A percentile compares a stretch with the other conserved stretches of the same genome.
These are phyloP conservation scores for Rhodotorula diobovata DNA, from an alignment of 768 basidiomycete genomes.

Conservation along the genomic window DNA sequence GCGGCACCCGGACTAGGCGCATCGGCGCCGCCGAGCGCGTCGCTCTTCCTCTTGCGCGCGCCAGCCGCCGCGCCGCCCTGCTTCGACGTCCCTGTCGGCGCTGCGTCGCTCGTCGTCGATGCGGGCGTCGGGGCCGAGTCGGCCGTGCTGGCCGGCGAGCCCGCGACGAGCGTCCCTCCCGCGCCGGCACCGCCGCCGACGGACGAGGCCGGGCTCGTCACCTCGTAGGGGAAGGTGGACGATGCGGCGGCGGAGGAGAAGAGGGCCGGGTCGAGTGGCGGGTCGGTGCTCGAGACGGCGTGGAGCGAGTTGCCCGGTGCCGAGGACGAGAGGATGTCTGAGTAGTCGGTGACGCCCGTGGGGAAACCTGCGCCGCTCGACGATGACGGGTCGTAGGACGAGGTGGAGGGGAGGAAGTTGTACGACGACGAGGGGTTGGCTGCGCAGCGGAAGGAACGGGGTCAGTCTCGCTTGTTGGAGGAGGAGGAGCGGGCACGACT, in stretches of 20 bases:
- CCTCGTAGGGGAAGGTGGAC: slow-evolving; percentile 1
- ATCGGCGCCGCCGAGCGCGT: neutral
- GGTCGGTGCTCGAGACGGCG: neutral
- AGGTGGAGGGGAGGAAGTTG: neutral
- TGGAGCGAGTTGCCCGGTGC: slow-evolving; percentile 1
- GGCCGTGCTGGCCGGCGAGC: slow-evolving; percentile 1
- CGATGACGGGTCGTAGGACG: neutral
- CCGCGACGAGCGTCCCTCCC: neutral
- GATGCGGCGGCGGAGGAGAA: neutral
- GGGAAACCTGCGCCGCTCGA: neutral
- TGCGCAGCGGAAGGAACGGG: neutral
- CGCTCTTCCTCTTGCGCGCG: slow-evolving; percentile 34
- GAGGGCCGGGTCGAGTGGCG: neutral
- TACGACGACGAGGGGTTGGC: neutral
- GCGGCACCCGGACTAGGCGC: too few species aligned
- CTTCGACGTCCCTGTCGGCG: neutral
- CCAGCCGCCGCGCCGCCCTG: neutral
- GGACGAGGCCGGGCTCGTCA: slow-evolving; percentile 6
- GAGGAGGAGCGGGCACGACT: neutral
- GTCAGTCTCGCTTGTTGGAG: neutral
- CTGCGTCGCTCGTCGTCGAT: neutral
- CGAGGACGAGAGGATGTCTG: slow-evolving; percentile 10
- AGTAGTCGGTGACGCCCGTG: slow-evolving; percentile 22
- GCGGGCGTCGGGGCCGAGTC: neutral
- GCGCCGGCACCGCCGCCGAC: neutral